These are phyloP conservation scores for Prototheca wickerhamii DNA, from an alignment of 163 green algal genomes.

Conservation along the genomic window DNA sequence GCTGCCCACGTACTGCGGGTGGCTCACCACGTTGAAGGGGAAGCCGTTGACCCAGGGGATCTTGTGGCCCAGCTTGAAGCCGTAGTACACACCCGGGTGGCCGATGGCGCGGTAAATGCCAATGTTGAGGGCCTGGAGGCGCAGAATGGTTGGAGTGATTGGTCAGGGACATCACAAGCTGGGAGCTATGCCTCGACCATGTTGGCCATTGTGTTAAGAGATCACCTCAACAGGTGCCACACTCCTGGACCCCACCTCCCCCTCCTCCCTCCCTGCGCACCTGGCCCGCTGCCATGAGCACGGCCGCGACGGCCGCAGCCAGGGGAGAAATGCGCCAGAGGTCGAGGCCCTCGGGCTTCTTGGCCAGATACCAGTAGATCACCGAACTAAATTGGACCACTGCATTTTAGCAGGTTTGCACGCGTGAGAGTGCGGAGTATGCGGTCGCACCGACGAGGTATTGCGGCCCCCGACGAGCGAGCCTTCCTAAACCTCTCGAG, in stretches of 20 bases:
- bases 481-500: too few species aligned
- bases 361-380: conserved; percentile 44
- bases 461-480: too few species aligned
- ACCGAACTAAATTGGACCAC: conserved; percentile 53
- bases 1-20: conserved; percentile 67
- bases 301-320: conserved; percentile 19
- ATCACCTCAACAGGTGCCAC: background rate
- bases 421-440: too few species aligned
- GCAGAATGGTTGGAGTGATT: background rate
- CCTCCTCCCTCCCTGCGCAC: conserved; percentile 4
- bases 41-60: conserved; percentile 67
- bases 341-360: conserved; percentile 24
- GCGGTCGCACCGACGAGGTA: too few species aligned
- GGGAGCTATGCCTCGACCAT: too few species aligned
- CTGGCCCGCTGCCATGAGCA: conserved; percentile 44
- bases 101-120: conserved; percentile 67
- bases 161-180: background rate
- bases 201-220: too few species aligned
- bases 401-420: too few species aligned
- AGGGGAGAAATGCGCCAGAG: conserved; percentile 19
- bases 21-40: conserved; percentile 60
- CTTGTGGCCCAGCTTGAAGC: conserved; percentile 57
- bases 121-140: conserved; percentile 59
- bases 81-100: conserved; percentile 73
- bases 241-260: background rate